These are phyloP conservation scores for Solanum rostratum DNA, from an alignment of 257 asterid species.

Conservation along the genomic window DNA sequence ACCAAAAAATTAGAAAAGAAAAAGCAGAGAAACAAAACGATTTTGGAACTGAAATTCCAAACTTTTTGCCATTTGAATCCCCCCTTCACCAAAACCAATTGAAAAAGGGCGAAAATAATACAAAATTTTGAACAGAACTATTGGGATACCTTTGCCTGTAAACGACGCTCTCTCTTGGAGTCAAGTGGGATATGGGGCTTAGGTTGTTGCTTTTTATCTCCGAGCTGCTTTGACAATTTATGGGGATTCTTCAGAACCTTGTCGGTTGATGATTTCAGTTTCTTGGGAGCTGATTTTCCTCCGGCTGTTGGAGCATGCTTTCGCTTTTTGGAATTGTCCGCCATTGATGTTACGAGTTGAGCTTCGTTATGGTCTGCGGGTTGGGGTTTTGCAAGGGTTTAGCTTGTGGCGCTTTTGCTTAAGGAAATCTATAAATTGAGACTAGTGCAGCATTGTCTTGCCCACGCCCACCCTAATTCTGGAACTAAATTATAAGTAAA, in stretches of 20 bases:
- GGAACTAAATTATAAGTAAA: too few species aligned
- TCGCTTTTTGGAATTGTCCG: conserved; percentile 51
- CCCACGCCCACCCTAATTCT: too few species aligned
- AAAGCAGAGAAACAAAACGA: not conserved
- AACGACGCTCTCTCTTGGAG: conserved; percentile 46
- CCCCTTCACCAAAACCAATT: not conserved
- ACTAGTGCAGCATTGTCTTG: not conserved
- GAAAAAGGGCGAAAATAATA: too few species aligned
- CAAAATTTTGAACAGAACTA: not conserved
- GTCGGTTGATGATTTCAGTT: conserved; percentile 16
- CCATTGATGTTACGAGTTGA: conserved; percentile 31
- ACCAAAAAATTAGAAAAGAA: not conserved
- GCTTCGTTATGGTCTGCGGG: not conserved
- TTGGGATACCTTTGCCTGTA: conserved; percentile 50
- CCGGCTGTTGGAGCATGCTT: conserved; percentile 27
- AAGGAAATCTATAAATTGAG: not conserved
- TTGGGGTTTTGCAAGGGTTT: conserved; percentile 9
- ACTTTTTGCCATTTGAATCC: not conserved
- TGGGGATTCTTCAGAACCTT: conserved; percentile 26
- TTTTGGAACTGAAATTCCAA: not conserved
- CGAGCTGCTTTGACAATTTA: conserved; percentile 1
- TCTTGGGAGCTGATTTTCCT: conserved; percentile 17
- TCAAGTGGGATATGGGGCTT: conserved; percentile 15
- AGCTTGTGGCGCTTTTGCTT: not conserved
- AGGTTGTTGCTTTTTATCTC: conserved; percentile 1